These are phyloP conservation scores for Euryodendron excelsum DNA, from an alignment of 148 eudicot species.

Conservation along the genomic window DNA sequence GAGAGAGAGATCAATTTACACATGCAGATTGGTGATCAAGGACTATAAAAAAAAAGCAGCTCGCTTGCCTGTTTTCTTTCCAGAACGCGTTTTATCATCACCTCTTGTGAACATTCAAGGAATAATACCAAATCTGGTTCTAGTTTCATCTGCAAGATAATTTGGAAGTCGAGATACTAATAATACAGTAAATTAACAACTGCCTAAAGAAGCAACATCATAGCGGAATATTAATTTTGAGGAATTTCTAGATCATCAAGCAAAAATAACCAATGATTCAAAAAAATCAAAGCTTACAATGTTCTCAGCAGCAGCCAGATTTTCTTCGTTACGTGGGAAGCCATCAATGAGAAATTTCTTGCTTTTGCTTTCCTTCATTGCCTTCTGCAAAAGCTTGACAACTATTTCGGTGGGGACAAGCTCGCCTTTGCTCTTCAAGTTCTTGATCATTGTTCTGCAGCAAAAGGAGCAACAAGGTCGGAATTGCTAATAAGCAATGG, in stretches of 20 bases:
- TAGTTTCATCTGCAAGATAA: not conserved
- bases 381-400: constrained; percentile 28
- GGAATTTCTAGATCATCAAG: too few relatives aligned
- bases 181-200: not conserved
- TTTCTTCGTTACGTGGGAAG: constrained; percentile 43
- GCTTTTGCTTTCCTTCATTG: constrained; percentile 27
- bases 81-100: not conserved
- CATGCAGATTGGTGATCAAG: too few relatives aligned
- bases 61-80: not conserved
- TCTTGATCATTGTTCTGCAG: constrained; percentile 36
- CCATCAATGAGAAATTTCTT: constrained; percentile 46
- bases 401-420: constrained; percentile 38
- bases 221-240: too few relatives aligned
- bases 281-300: constrained; percentile 20
- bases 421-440: constrained; percentile 33
- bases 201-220: too few relatives aligned
- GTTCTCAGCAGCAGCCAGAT: constrained; percentile 30
- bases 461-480: not conserved
- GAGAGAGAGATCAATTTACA: too few relatives aligned
- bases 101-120: not conserved
- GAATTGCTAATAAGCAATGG: not conserved
- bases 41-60: not conserved
- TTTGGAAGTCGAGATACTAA: not conserved
- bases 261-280: not conserved
- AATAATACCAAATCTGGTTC: not conserved